Evolutionary conservation across 768 basidiomycete genomes (phyloP), one percentile per base, ranked within the genome.

Genomic region (Clavulina sp.): DNA sequence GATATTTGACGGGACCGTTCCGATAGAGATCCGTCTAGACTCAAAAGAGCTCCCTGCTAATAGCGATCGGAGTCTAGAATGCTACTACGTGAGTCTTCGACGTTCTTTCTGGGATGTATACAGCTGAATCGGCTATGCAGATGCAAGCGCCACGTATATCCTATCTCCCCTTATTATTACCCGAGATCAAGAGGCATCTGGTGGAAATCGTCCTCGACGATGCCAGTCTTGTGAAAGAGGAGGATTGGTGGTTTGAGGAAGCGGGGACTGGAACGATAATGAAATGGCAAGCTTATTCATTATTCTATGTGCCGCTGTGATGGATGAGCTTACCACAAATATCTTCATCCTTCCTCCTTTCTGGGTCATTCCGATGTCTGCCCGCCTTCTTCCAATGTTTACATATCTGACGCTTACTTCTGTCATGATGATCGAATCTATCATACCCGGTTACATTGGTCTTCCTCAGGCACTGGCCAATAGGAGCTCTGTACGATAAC

Each of bases 171-270:
- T 72, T 97, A 26, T 66, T 97, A 43, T 75, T 96, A 60, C 81
- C 88, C 3, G 88, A 95, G 60, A 76, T 99, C 53, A 76, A 81
- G 53, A 75, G 80, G 58, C 88, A 88, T 65, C 73, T 97, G 56
- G 80, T 85, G 70, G 86, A 95, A 57, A 79, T 96, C 51, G 85
- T 92, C 9, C 81, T 96, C 60, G 88, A 95, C 61, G 89, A 93
- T 60, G 73, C 76, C 32, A 80, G 81, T 29, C 78, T 78, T 3
- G 66, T 92, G 54, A 84, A 83, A 61, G 86, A 91, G 57, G 84
- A 86, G 52, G 84, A 92, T 49, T 89, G 93, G 85, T 97, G 93
- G 95, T 95, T 99, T 64, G 89, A 95, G 66, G 83, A 80, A 41
- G 49, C 54, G 56, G 83, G 84, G 50, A 82, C 79, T 57, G 85